Evolutionary conservation across 169 alveolate species (phyloP), one percentile per base, ranked within the genome.

Genomic region (Plasmodium blacklocki): DNA sequence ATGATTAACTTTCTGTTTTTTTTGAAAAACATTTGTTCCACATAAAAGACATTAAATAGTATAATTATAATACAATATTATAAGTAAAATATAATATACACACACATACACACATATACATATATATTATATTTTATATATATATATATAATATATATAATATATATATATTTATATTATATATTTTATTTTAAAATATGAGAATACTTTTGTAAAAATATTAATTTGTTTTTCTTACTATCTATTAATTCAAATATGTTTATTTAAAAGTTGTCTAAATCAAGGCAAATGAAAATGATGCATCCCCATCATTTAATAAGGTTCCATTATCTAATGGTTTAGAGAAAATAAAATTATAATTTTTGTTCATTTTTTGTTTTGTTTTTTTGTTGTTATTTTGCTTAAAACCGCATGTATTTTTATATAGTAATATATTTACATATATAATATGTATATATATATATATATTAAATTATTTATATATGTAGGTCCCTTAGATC

Each of bases 401-500:
- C 18, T 74, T 18, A 18, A 23, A 11, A 32, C 14, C n/a, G 5
- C 50, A 11, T 8, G 3, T 47, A 71, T 71, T 47, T 71, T n/a
- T 62, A 19, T 19, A 19, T 74, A 39, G 43, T 60, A 12, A 15
- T 43, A 63, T 21, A 43, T 7, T 14, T 18, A 21, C 8, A 26
- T 9, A 63, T 63, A 23, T 15, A 63, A 26, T 58, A n/a, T 26
- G 43, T 60, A 26, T 26, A 26, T 26, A 26, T 26, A 32, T 32
- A 32, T 32, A 32, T 32, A 32, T 32, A 32, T 32, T 32, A 32
- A 32, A 8, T 62, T 64, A 63, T 64, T 23, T 11, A 23, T 32
- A 21, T 80, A 39, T 58, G 11, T 54, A 80, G 90, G 90, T 11
- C 90, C 90, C 47, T 54, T 80, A 43, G 85, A 67, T 62, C 70